Conservation (phyloP, 2,329 filamentous ascomycete species). For the Xylaria polymorpha region DNA sequence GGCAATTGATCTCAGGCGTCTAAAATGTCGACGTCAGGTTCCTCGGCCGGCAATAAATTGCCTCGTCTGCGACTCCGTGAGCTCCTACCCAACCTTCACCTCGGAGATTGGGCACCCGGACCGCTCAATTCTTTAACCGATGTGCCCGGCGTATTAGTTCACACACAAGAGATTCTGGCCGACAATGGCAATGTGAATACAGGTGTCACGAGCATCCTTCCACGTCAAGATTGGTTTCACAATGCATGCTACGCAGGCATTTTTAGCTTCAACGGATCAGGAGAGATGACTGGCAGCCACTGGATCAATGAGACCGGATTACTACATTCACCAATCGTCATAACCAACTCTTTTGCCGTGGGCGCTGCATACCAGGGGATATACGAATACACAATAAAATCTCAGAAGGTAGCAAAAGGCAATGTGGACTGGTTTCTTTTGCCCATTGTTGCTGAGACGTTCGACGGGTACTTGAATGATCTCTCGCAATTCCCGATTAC, state of each 20-base stretch:
- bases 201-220: slow-evolving; percentile 62
- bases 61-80: slow-evolving; percentile 55
- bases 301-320: slow-evolving; percentile 72
- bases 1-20: not conserved
- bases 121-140: slow-evolving; percentile 64
- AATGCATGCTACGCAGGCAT: slow-evolving; percentile 61
- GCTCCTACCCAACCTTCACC: slow-evolving; percentile 57
- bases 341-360: slow-evolving; percentile 69
- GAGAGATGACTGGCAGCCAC: slow-evolving; percentile 70
- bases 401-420: slow-evolving; percentile 56
- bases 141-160: slow-evolving; percentile 60
- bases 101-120: slow-evolving; percentile 59
- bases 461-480: slow-evolving; percentile 71
- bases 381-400: slow-evolving; percentile 64
- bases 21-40: slow-evolving; percentile 33
- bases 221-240: slow-evolving; percentile 58
- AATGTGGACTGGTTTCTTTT: slow-evolving; percentile 65
- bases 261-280: slow-evolving; percentile 73
- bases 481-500: slow-evolving; percentile 65
- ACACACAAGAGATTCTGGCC: slow-evolving; percentile 57
- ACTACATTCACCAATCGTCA: slow-evolving; percentile 67
- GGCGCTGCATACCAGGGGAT: slow-evolving; percentile 70
- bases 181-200: slow-evolving; percentile 57
- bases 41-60: slow-evolving; percentile 11
- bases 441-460: slow-evolving; percentile 72